phyloP scores from a whole-genome alignment of 2,329 filamentous ascomycete species.

The Penicillium sp. region DNA sequence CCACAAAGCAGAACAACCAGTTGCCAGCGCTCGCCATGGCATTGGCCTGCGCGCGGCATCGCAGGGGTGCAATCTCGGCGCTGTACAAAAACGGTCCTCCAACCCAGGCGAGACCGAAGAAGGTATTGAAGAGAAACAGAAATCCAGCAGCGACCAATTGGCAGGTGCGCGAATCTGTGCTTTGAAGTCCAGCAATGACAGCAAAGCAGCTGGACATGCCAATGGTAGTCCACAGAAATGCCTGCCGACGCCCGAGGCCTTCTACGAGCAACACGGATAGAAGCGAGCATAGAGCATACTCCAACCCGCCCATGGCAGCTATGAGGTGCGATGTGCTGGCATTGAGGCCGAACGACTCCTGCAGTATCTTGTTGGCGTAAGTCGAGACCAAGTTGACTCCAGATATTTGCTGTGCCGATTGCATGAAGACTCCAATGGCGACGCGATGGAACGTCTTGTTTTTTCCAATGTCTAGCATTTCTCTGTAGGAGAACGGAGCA shows the following conservation, averaged over 20 bases:
- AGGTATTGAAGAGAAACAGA: slow-evolving; percentile 9
- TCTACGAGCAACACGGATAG: slow-evolving; percentile 53
- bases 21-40: slow-evolving; percentile 10
- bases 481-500: neutral
- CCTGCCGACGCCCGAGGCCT: slow-evolving; percentile 50
- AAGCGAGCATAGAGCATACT: slow-evolving; percentile 56
- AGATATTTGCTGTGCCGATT: slow-evolving; percentile 14
- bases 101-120: slow-evolving; percentile 6
- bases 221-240: slow-evolving; percentile 34
- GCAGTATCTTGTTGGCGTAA: slow-evolving; percentile 7
- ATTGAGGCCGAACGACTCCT: slow-evolving; percentile 1
- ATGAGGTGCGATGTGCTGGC: slow-evolving; percentile 31
- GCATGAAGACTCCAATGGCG: slow-evolving; percentile 7
- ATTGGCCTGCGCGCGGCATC: slow-evolving; percentile 1
- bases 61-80: slow-evolving; percentile 8
- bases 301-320: slow-evolving; percentile 52
- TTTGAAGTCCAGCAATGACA: slow-evolving; percentile 41
- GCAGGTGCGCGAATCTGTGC: slow-evolving; percentile 4
- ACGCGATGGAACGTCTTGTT: slow-evolving; percentile 7
- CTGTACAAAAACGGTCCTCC: slow-evolving; percentile 10
- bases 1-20: slow-evolving; percentile 9
- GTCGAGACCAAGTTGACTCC: slow-evolving; percentile 11
- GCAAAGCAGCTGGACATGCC: slow-evolving; percentile 52
- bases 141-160: slow-evolving; percentile 7
- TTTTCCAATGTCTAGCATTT: slow-evolving; percentile 4